phyloP scores from a whole-genome alignment of 306 rosid species.

The Pachyrhizus erosus region DNA sequence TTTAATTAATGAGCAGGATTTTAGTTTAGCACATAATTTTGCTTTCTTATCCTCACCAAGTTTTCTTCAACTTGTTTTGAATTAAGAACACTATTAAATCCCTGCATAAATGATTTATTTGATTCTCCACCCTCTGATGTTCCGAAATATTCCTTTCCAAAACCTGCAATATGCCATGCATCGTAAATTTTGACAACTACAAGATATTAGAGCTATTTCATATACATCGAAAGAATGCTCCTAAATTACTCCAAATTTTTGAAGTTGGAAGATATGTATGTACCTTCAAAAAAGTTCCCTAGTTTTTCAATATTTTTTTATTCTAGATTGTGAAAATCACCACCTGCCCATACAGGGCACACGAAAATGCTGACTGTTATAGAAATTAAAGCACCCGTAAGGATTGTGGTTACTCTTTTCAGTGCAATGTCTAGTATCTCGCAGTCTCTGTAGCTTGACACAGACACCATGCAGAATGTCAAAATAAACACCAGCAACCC shows the following conservation, averaged over 20 bases:
- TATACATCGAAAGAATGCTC: not conserved
- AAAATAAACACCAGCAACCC: constrained; percentile 59
- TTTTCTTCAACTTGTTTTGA: constrained; percentile 57
- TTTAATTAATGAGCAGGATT: not conserved
- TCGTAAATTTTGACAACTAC: too few relatives aligned
- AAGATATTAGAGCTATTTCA: not conserved
- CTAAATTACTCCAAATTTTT: not conserved
- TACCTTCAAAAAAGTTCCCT: constrained; percentile 54
- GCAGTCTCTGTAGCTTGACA: constrained; percentile 49
- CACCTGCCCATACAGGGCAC: constrained; percentile 61
- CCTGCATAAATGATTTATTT: constrained; percentile 46
- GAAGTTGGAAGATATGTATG: not conserved
- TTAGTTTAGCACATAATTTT: not conserved
- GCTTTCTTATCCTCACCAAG: constrained; percentile 42
- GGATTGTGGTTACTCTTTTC: constrained; percentile 49
- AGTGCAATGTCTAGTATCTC: constrained; percentile 48
- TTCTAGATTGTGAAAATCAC: constrained; percentile 56
- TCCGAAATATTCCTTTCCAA: constrained; percentile 49
- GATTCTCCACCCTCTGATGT: constrained; percentile 14
- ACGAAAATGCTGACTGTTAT: constrained; percentile 46
- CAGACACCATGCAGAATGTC: constrained; percentile 57
- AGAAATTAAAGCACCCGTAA: constrained; percentile 45
- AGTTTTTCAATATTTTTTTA: constrained; percentile 52
- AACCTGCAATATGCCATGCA: constrained; percentile 36
- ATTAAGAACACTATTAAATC: constrained; percentile 53